Evolutionary conservation across 2,329 filamentous ascomycete species (phyloP), one percentile per base, ranked within the genome.

Genomic region (Graphilbum fragrans): DNA sequence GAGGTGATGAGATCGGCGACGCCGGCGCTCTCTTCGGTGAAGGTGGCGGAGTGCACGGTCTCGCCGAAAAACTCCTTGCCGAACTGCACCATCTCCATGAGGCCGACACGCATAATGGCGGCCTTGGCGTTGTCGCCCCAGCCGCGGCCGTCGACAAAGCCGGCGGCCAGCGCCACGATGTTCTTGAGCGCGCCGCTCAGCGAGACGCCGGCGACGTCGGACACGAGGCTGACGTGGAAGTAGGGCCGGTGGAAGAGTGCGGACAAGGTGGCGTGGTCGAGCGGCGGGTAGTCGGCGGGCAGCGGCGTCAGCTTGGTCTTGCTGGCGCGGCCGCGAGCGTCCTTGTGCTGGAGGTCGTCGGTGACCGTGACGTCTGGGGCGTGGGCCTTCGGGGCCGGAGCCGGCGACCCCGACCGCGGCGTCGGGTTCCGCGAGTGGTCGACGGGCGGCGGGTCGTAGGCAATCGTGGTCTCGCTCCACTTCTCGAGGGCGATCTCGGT

Each of bases 71-170:
- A 98, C 53, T 82, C 78, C 60, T 88, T 86, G 49, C 90, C 90
- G 52, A 98, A 98, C 57, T 84, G 82, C 55, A 96, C 86, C 82
- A 95, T 94, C 65, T 98, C 92, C 52, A 95, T 72, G 36, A 98
- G 76, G 8, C 92, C 92, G 18, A 96, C 82, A 34, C 92, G 84
- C 86, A 98, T 96, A 46, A 98, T 81, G 36, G 92, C 92, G n/a
- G 92, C 87, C 67, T 98, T 96, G 50, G 90, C 90, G 53, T 96
- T 98, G 67, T 96, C 88, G 55, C 92, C 92, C 90, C 92, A 98
- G 50, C 90, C 90, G 47, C 90, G 77, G 29, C 92, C 92, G 50
- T 94, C 86, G 35, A 96, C 87, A 61, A 94, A 98, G 44, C 92
- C 92, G 25, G 92, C 88, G 5, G 87, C 90, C 17, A 98, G 68